Base-by-base conservation (phyloP, 2,329 filamentous ascomycete genomes). In the Colletotrichum phormii region DNA sequence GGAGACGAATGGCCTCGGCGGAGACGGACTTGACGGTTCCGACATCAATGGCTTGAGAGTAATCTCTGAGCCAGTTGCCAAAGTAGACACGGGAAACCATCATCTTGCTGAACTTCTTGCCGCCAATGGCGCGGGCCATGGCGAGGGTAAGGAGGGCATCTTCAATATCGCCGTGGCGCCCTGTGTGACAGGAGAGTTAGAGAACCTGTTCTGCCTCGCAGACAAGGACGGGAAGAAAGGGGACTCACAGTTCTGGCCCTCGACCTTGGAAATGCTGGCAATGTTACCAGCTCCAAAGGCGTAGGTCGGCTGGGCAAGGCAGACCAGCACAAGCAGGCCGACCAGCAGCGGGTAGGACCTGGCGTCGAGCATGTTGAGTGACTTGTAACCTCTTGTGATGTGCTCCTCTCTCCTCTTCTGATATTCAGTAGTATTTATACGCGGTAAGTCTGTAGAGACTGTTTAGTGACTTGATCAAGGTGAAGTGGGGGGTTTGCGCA, bases 1-100 rank as follows among this genome's bases (percentile, higher is more conserved):
- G 86, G 61, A 98, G 93, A 42, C 95, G 92, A 79, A 98, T 97
- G 71, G 95, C 95, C 83, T 97, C 95, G 64, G 94, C 93, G 68
- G 94, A 96, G 75, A 98, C 95, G 77, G 92, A 90, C 85, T 98
- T 98, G 84, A 98, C 90, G 4, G 95, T 97, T 74, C 95, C 95
- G 62, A 98, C 94, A 82, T 98, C 95, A 78, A 98, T 94, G 74
- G 95, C 95, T 83, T 98, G 95, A 65, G 94, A 97, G 84, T 98
- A 98, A 83, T 98, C 95, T 72, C 89, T 90, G 42, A 98, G 90
- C 95, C 95, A 98, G 86, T 98, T 98, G 75, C 95, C 95, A 85
- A 98, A 98, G 86, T 98, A 98, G 75, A 97, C 94, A 74, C 95
- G 91, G 75, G 95, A 94, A 75, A 98, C 93, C 80, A 92, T 93